Evolutionary conservation across 805 yeast genomes (phyloP).

Genomic region (Candida montana): DNA sequence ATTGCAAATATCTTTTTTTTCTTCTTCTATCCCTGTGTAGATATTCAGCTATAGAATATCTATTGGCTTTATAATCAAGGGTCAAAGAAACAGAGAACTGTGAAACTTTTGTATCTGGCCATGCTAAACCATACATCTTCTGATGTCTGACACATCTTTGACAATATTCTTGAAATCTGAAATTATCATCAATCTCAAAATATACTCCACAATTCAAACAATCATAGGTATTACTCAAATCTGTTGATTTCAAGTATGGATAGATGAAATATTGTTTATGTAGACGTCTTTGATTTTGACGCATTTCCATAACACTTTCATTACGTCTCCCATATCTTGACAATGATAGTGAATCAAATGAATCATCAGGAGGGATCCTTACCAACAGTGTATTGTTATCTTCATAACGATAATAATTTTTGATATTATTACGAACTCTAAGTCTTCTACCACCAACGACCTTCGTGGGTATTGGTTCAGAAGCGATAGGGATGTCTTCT

Average conservation of each 20-base stretch:
- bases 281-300: constrained; percentile 18
- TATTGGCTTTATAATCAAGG: constrained; percentile 1
- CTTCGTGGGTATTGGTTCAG: background rate
- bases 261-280: constrained; percentile 19
- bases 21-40: background rate
- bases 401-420: background rate
- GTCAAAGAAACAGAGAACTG: background rate
- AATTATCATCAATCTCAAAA: constrained; percentile 9
- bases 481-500: background rate
- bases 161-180: constrained; percentile 18
- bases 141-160: constrained; percentile 26
- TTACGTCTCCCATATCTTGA: background rate
- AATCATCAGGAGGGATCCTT: constrained; percentile 7
- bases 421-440: constrained; percentile 8
- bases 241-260: constrained; percentile 10
- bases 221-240: constrained; percentile 18
- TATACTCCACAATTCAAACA: constrained; percentile 28
- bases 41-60: constrained; percentile 7
- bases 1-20: background rate
- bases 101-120: constrained; percentile 21
- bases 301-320: background rate
- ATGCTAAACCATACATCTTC: constrained; percentile 19
- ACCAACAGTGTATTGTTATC: constrained; percentile 1
- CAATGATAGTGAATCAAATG: constrained; percentile 12
- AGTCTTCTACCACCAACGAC: constrained; percentile 14